Evolutionary conservation across 2,329 filamentous ascomycete genomes (phyloP).

Genomic region (Trichoderma guizhouense): DNA sequence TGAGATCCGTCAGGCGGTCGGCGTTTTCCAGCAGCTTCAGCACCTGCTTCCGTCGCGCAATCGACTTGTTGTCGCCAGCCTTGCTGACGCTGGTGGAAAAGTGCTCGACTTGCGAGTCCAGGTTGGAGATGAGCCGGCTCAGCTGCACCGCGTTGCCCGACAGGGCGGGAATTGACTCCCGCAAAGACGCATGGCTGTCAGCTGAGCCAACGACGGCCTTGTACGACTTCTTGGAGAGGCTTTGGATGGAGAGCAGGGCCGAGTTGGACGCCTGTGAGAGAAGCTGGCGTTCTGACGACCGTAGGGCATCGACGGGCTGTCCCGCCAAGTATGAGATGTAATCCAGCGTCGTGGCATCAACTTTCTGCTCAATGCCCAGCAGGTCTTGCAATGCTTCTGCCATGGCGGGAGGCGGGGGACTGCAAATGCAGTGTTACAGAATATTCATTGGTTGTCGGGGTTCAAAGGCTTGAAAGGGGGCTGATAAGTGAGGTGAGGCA

Average conservation of each 20-base stretch:
- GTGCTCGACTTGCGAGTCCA: constrained; percentile 72
- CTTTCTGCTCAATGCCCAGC: constrained; percentile 30
- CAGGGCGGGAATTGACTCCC: constrained; percentile 67
- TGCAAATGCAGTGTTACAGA: background rate
- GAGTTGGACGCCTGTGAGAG: constrained; percentile 80
- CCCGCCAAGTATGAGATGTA: constrained; percentile 79
- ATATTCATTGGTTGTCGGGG: background rate
- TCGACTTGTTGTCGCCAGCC: constrained; percentile 62
- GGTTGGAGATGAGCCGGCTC: constrained; percentile 67
- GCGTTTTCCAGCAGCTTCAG: constrained; percentile 82
- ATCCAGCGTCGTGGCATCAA: constrained; percentile 54
- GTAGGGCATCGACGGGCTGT: constrained; percentile 69
- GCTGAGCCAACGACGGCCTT: constrained; percentile 79
- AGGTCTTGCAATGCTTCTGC: constrained; percentile 37
- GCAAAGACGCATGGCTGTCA: constrained; percentile 70
- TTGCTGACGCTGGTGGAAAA: constrained; percentile 85
- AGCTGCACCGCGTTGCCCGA: constrained; percentile 64
- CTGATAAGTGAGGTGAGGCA: background rate
- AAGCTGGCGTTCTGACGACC: constrained; percentile 70
- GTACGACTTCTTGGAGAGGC: constrained; percentile 84
- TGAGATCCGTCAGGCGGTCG: constrained; percentile 82
- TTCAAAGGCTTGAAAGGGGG: background rate
- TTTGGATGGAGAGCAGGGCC: constrained; percentile 77
- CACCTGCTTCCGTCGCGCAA: constrained; percentile 73
- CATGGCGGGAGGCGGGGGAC: constrained; percentile 26